These are phyloP conservation scores for Cyclocybe cylindracea DNA, from an alignment of 768 basidiomycete species.

Conservation along the genomic window DNA sequence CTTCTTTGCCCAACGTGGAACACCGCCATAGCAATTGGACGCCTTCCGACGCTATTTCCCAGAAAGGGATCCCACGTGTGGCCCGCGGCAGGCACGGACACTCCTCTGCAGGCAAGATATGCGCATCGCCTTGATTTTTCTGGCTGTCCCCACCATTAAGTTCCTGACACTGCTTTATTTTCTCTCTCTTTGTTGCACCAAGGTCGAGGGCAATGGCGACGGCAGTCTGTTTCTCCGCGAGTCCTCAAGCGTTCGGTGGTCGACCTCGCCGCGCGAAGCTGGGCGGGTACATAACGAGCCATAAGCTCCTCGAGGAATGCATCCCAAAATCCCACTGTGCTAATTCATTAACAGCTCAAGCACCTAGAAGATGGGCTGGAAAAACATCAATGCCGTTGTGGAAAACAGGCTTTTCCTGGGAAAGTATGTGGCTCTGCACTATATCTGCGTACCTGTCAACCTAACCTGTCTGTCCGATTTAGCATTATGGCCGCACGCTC, in stretches of 20 bases:
- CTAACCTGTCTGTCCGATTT: constrained; percentile 18
- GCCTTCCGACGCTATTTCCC: constrained; percentile 24
- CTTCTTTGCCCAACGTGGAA: constrained; percentile 4
- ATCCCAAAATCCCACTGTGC: constrained; percentile 15
- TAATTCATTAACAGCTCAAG: constrained; percentile 10
- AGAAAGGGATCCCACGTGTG: constrained; percentile 25
- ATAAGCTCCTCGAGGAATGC: constrained; percentile 6
- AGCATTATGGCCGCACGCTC: constrained; percentile 74
- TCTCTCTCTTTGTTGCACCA: constrained; percentile 15
- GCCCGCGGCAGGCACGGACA: constrained; percentile 17
- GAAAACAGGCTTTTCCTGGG: constrained; percentile 68
- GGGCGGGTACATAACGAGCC: constrained; percentile 20
- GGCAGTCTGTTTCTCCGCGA: constrained; percentile 23
- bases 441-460: constrained; percentile 15
- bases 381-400: constrained; percentile 68
- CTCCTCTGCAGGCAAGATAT: constrained; percentile 12
- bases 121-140: constrained; percentile 25
- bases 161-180: constrained; percentile 34
- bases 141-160: constrained; percentile 16
- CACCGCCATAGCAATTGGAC: constrained; percentile 30
- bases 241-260: constrained; percentile 17
- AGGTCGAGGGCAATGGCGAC: constrained; percentile 24
- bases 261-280: constrained; percentile 12
- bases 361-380: constrained; percentile 52
- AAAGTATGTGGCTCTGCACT: constrained; percentile 54